Evolutionary conservation across 805 yeast genomes (phyloP).

Genomic region (Candida chauliodis): DNA sequence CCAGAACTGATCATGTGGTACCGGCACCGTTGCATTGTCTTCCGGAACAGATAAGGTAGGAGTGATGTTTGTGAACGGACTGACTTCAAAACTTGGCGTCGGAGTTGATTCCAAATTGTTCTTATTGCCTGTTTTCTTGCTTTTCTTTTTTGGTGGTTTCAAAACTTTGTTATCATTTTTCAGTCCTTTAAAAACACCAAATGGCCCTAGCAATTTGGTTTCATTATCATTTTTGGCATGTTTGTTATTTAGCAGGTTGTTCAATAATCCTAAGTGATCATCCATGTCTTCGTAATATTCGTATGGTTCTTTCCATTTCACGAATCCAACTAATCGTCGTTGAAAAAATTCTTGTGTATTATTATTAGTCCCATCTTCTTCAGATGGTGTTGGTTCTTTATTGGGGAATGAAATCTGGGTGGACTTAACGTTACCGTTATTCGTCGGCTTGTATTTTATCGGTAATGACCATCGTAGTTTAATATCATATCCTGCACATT

Average conservation of each 20-base stretch:
- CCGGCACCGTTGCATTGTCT: neutral
- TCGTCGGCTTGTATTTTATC: constrained; percentile 24
- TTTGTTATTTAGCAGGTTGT: constrained; percentile 36
- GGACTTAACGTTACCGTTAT: constrained; percentile 23
- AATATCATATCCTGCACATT: constrained; percentile 81
- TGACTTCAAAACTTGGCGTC: neutral
- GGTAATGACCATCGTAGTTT: constrained; percentile 77
- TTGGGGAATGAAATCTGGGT: constrained; percentile 26
- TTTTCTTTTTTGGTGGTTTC: neutral
- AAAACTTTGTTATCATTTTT: neutral
- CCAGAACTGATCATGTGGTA: constrained; percentile 56
- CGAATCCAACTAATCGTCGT: constrained; percentile 71
- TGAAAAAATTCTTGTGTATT: constrained; percentile 49
- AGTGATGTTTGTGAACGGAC: neutral
- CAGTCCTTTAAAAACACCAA: constrained; percentile 63
- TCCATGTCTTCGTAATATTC: constrained; percentile 83
- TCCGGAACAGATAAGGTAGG: constrained; percentile 1
- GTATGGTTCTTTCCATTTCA: constrained; percentile 61
- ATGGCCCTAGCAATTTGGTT: constrained; percentile 68
- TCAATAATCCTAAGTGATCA: constrained; percentile 55
- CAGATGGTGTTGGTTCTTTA: constrained; percentile 12
- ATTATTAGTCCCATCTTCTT: constrained; percentile 12
- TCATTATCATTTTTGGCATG: constrained; percentile 35
- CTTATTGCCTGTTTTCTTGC: neutral
- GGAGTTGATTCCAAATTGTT: no score